These are phyloP conservation scores for Periconia macrospinosa DNA, from an alignment of 2,329 filamentous ascomycete species.

Conservation along the genomic window DNA sequence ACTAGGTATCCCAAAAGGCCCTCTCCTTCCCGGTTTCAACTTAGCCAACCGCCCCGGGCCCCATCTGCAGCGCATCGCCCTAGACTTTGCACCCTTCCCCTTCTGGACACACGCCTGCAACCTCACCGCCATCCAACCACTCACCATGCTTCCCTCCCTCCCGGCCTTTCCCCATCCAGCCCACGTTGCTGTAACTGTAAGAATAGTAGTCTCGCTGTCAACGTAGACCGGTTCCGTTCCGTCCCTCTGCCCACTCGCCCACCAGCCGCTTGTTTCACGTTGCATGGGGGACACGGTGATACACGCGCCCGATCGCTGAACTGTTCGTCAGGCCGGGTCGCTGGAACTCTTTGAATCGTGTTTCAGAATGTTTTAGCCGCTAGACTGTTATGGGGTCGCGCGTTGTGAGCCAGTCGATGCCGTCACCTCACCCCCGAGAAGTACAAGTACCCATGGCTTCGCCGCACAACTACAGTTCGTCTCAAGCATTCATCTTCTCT, in stretches of 20 bases:
- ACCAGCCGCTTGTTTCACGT: slow-evolving; percentile 41
- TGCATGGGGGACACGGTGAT: slow-evolving; percentile 26
- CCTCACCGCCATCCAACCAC: slow-evolving; percentile 32
- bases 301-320: slow-evolving; percentile 20
- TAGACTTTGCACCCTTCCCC: slow-evolving; percentile 13
- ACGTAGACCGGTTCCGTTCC: slow-evolving; percentile 21
- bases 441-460: slow-evolving; percentile 43
- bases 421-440: slow-evolving; percentile 29
- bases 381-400: slow-evolving; percentile 21
- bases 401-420: slow-evolving; percentile 31
- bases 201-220: slow-evolving; percentile 22
- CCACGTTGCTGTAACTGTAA: slow-evolving; percentile 17
- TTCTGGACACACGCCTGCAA: slow-evolving; percentile 25
- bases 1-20: slow-evolving; percentile 9
- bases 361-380: slow-evolving; percentile 44
- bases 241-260: slow-evolving; percentile 26
- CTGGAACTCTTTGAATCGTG: slow-evolving; percentile 39
- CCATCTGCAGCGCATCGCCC: slow-evolving; percentile 38
- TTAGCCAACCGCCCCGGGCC: slow-evolving; percentile 38
- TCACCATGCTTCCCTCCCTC: slow-evolving; percentile 13
- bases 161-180: slow-evolving; percentile 15
- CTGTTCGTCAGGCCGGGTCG: slow-evolving; percentile 24
- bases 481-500: slow-evolving; percentile 27
- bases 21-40: slow-evolving; percentile 38
- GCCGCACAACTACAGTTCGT: slow-evolving; percentile 36